Evolutionary conservation across 345 rosid species (phyloP).

Genomic region (Leavenworthia alabamica): DNA sequence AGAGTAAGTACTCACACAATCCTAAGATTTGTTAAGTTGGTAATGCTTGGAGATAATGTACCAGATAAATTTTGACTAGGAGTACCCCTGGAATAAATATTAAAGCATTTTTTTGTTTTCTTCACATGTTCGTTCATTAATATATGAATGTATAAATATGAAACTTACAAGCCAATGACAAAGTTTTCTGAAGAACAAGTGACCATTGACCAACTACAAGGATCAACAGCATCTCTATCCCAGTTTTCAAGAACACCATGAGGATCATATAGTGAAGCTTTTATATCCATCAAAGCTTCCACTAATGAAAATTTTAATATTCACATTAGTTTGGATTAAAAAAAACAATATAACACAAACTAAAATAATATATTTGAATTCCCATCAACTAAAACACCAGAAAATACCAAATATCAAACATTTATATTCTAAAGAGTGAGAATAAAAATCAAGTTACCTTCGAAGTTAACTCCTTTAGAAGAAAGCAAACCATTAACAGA

Average conservation of each 20-base stretch:
- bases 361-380: neutral
- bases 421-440: neutral
- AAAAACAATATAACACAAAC: neutral
- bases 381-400: neutral
- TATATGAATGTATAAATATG: neutral
- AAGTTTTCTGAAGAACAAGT: slow-evolving; percentile 72
- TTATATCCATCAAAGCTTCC: slow-evolving; percentile 82
- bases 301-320: slow-evolving; percentile 35
- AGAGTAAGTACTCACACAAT: slow-evolving; percentile 50
- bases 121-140: neutral
- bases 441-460: slow-evolving; percentile 43
- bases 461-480: slow-evolving; percentile 82
- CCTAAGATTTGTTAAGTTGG: slow-evolving; percentile 81
- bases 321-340: slow-evolving; percentile 17
- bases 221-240: slow-evolving; percentile 93
- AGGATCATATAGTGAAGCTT: slow-evolving; percentile 68
- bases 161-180: slow-evolving; percentile 77
- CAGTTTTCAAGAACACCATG: slow-evolving; percentile 86
- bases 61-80: slow-evolving; percentile 92
- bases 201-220: slow-evolving; percentile 96
- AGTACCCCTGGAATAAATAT: slow-evolving; percentile 53
- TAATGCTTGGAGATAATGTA: slow-evolving; percentile 76
- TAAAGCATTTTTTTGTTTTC: neutral
- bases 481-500: slow-evolving; percentile 60
- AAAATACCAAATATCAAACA: neutral